Evolutionary conservation across 306 rosid species (phyloP).

Genomic region (Cucurbita argyrosperma): DNA sequence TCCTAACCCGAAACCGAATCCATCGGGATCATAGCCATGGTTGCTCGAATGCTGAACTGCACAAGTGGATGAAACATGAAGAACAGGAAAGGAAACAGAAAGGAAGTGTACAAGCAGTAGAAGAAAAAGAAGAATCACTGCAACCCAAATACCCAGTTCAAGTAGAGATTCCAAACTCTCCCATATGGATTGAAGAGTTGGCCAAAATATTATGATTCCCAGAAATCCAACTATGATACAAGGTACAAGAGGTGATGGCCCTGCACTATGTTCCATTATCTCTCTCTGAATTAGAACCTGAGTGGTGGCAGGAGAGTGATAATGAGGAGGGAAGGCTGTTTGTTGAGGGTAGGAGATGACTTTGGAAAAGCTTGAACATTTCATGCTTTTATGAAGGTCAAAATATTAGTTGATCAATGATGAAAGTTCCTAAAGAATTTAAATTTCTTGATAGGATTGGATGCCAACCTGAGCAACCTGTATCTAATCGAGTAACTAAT

Average conservation of each 20-base stretch:
- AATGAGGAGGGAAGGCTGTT: not conserved
- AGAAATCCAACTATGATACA: constrained; percentile 32
- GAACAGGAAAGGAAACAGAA: constrained; percentile 12
- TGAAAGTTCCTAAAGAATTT: not conserved
- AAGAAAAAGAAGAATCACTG: constrained; percentile 18
- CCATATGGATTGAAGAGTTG: constrained; percentile 19
- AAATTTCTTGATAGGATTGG: not conserved
- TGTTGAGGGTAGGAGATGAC: not conserved
- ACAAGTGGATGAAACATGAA: constrained; percentile 6
- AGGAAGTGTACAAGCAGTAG: constrained; percentile 5
- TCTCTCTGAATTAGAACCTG: not conserved
- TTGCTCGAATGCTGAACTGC: not conserved
- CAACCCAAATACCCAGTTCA: constrained; percentile 7
- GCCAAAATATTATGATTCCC: constrained; percentile 34
- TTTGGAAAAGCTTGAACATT: not conserved
- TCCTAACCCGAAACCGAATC: constrained; percentile 20
- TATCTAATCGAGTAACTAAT: not conserved
- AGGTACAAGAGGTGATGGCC: constrained; percentile 70
- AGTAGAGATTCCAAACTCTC: constrained; percentile 19
- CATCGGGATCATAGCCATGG: constrained; percentile 9
- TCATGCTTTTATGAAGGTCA: not conserved
- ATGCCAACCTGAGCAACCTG: constrained; percentile 7
- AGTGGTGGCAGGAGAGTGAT: not conserved
- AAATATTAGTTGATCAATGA: constrained; percentile 1
- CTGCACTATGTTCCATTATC: constrained; percentile 28